Evolutionary conservation across 2,329 filamentous ascomycete species (phyloP).

Genomic region (Chrysoporthe cubensis): DNA sequence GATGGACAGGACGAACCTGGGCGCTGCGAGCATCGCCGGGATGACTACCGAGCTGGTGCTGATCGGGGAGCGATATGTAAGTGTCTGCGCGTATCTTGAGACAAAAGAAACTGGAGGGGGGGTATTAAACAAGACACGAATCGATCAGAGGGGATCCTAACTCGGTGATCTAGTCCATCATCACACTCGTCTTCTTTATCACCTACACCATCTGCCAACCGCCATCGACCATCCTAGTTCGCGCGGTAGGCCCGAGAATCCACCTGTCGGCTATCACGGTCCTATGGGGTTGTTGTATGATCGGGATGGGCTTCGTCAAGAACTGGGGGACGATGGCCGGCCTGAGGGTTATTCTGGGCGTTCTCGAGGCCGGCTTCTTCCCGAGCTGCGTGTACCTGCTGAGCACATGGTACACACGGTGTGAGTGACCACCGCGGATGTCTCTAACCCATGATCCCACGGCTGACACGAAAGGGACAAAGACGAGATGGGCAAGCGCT

Average conservation of each 20-base stretch:
- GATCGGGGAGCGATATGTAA: conserved; percentile 50
- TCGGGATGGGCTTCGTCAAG: conserved; percentile 67
- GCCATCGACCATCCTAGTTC: conserved; percentile 69
- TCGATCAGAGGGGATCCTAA: not conserved
- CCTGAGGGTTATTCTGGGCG: conserved; percentile 62
- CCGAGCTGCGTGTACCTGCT: conserved; percentile 72
- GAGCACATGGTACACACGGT: conserved; percentile 74
- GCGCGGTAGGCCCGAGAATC: conserved; percentile 65
- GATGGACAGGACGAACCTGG: conserved; percentile 80
- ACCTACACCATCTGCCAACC: conserved; percentile 74
- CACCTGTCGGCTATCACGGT: conserved; percentile 60
- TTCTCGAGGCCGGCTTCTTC: conserved; percentile 74
- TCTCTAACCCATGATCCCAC: not conserved
- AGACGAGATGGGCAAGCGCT: conserved; percentile 72
- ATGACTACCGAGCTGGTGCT: conserved; percentile 54
- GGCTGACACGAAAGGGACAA: conserved; percentile 7
- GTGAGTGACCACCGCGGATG: conserved; percentile 42
- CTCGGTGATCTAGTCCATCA: conserved; percentile 14
- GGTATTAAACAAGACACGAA: not conserved
- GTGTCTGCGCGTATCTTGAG: conserved; percentile 29
- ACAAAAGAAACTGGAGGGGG: not conserved
- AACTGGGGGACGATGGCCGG: conserved; percentile 56
- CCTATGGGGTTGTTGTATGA: conserved; percentile 64
- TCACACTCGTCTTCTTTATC: conserved; percentile 70
- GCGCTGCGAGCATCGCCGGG: conserved; percentile 73